Base-by-base conservation (phyloP, 176 grass and related monocot genomes). In the Cymbopogon citratus region DNA sequence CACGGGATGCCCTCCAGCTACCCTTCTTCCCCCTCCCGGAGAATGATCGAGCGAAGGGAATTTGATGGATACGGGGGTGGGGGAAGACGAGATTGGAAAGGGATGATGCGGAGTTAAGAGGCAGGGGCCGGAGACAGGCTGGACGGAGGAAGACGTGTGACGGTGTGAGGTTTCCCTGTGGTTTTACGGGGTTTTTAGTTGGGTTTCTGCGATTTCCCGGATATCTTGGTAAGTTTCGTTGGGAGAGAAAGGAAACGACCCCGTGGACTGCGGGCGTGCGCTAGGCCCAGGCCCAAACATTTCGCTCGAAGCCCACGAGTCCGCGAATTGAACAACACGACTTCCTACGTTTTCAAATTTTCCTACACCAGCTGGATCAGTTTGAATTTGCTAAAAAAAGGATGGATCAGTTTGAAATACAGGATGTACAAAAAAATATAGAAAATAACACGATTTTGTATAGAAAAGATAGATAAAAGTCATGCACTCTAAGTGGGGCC, bases 91-190 rank as follows among this genome's bases (percentile, higher is more conserved):
- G 64, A 26, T 60, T 7, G 65, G 48, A 51, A 83, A 23, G 83
- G 36, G 86, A 62, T 71, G 84, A 78, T 41, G 78, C 84, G 10
- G 73, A 61, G 76, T 89, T 86, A 76, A 40, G 71, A 61, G 56
- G 29, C 64, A 57, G 81, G 77, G 73, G 57, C 16, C 82, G 82
- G 85, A 81, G 65, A 74, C 90, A 92, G 90, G 41, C 93, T 96
- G 88, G 90, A 89, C 62, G 63, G 90, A 85, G 62, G 78, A 70
- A 52, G 87, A 89, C 83, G 86, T 57, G 86, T 12, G 23, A 56
- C 52, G 52, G 57, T 26, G 57, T 74, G 81, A 59, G 74, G 68
- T 88, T 78, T 65, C 21, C 48, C 61, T 39, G 85, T 87, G 71
- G 27, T 61, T 81, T 87, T 79, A 43, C 74, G 65, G 64, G 28